Percentiles rank a stretch among this genome's conserved stretches.
Evolutionary conservation across 2,329 filamentous ascomycete species (phyloP).

Genomic region (Fusarium pseudoanthophilum): DNA sequence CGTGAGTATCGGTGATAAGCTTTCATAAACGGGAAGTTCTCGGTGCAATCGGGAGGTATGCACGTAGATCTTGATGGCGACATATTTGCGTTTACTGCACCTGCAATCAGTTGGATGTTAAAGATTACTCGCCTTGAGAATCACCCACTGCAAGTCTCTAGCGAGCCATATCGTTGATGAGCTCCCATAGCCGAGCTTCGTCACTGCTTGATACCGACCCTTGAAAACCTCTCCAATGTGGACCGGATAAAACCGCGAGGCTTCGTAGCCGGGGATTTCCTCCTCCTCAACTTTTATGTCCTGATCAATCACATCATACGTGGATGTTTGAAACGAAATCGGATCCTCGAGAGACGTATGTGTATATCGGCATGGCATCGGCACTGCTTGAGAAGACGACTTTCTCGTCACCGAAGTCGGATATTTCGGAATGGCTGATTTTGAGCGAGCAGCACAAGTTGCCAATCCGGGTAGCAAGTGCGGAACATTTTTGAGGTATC

Average conservation of each 20-base stretch:
- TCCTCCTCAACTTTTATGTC: constrained; percentile 50
- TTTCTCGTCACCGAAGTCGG: not conserved
- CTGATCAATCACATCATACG: not conserved
- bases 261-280: constrained; percentile 47
- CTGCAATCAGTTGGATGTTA: not conserved
- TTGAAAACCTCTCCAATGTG: constrained; percentile 51
- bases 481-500: rapidly evolving
- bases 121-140: rapidly evolving
- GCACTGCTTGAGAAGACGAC: not conserved
- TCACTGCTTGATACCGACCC: constrained; percentile 50
- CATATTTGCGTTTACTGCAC: constrained; percentile 43
- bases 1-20: not conserved
- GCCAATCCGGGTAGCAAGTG: rapidly evolving
- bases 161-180: constrained; percentile 58
- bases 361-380: not conserved
- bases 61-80: constrained; percentile 48
- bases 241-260: constrained; percentile 53
- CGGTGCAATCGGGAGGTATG: constrained; percentile 36
- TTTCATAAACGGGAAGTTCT: constrained; percentile 33
- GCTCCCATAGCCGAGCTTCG: constrained; percentile 55
- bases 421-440: not conserved
- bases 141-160: constrained; percentile 14
- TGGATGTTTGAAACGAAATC: not conserved
- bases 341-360: not conserved
- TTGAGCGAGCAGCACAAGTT: rapidly evolving